Evolutionary conservation across 1,284 basidiomycete species (phyloP).

Genomic region (Ustilago bromivora): DNA sequence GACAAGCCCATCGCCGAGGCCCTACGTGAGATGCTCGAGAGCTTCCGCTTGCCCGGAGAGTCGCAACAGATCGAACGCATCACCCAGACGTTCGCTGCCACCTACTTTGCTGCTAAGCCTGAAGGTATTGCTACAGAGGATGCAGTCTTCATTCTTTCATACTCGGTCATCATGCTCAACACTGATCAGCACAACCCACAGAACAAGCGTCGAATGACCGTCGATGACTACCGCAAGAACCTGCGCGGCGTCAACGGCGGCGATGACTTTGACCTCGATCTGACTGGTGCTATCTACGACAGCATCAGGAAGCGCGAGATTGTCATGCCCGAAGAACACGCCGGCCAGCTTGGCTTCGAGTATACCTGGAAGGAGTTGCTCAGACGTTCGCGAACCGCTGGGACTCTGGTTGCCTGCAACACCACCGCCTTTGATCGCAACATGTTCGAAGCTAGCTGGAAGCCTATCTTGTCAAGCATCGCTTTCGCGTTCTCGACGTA

Average conservation of each 20-base stretch:
- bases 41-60: constrained; percentile 95
- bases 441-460: constrained; percentile 94
- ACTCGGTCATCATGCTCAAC: constrained; percentile 98
- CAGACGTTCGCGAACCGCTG: constrained; percentile 81
- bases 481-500: constrained; percentile 83
- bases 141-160: constrained; percentile 92
- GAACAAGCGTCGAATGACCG: constrained; percentile 95
- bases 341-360: constrained; percentile 95
- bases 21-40: constrained; percentile 91
- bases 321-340: constrained; percentile 97
- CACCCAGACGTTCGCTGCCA: constrained; percentile 91
- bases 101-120: constrained; percentile 88
- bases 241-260: constrained; percentile 92
- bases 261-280: constrained; percentile 84
- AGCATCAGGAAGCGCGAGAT: constrained; percentile 95
- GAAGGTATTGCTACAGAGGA: constrained; percentile 91
- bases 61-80: constrained; percentile 93
- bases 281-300: constrained; percentile 89
- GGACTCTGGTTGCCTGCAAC: constrained; percentile 84
- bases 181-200: constrained; percentile 98
- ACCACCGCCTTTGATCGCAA: constrained; percentile 84
- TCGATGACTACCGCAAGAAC: constrained; percentile 94
- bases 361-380: constrained; percentile 98
- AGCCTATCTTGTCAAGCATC: constrained; percentile 80
- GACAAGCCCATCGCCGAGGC: constrained; percentile 93